Base-by-base conservation (phyloP, 2,329 filamentous ascomycete species). In the Pseudopithomyces maydicus region DNA sequence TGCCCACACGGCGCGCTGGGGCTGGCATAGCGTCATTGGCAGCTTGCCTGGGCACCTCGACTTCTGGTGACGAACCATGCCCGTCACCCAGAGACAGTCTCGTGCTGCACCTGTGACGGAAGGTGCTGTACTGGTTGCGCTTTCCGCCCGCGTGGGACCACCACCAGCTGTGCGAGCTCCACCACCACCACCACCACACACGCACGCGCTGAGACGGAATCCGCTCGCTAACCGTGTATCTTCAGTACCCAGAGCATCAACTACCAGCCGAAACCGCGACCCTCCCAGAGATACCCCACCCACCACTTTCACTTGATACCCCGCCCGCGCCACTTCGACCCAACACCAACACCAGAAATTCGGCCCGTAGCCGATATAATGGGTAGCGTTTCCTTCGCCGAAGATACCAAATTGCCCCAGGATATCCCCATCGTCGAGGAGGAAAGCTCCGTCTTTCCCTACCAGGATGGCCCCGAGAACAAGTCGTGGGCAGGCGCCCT, bases 401-500 rank as follows among this genome's bases (percentile, higher is more conserved):
- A 81, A 70, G 75, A 82, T 76, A 79, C 77, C 74, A 79, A 80
- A 74, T 67, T 77, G 71, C 73, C 77, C 70, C 77, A 79, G 69
- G 75, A 72, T 65, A 67, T 73, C 57, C 69, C 73, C 60, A 71
- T 76, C 84, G 85, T 86, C 69, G 86, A 88, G 68, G 83, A 85
- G 71, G 80, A 84, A 74, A 75, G 82, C 61, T 80, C 82, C 63
- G 83, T 88, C 68, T 97, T 94, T 87, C 88, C 92, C 78, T 98
- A 95, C 80, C 88, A 95, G 79, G 88, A 85, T 72, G 79, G 78
- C 55, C 81, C 88, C 59, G 88, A 92, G 77, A 92, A 92, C 82
- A 92, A 92, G 77, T 94, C 91, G 67, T 96, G 95, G 95, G 95
- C 94, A 71, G 91, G 93, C 74, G 90, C 94, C 75, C 86, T 99